Evolutionary conservation across 495 filamentous ascomycete species (phyloP).

Genomic region (Daldinia childiae): DNA sequence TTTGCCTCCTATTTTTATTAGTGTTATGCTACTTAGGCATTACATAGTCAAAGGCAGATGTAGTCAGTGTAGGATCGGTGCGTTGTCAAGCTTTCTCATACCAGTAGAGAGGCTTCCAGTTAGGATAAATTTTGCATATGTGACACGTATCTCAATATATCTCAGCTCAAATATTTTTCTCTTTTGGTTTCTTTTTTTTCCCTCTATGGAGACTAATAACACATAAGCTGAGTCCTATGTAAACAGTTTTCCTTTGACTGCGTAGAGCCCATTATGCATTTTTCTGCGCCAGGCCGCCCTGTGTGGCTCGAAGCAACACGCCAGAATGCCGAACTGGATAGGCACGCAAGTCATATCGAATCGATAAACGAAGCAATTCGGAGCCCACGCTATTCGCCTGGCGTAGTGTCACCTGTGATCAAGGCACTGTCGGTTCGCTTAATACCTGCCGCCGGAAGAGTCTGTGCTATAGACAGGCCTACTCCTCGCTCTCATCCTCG

Average conservation of each 20-base stretch:
- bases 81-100: conserved; percentile 4
- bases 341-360: conserved; percentile 15
- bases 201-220: conserved; percentile 36
- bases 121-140: conserved; percentile 4
- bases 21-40: neutral
- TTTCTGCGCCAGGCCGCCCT: conserved; percentile 5
- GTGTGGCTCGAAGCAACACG: conserved; percentile 10
- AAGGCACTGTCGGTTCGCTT: conserved; percentile 17
- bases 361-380: conserved; percentile 9
- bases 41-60: neutral
- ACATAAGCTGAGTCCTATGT: conserved; percentile 25
- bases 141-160: conserved; percentile 2
- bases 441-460: conserved; percentile 7
- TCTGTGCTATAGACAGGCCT: conserved; percentile 14
- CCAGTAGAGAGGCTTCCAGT: neutral
- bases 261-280: conserved; percentile 10
- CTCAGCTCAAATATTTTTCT: conserved; percentile 12
- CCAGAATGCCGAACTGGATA: conserved; percentile 14
- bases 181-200: conserved; percentile 22
- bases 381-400: neutral
- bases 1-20: conserved; percentile 1
- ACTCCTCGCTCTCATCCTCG: conserved; percentile 48
- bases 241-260: conserved; percentile 11
- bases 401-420: conserved; percentile 4
- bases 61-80: conserved; percentile 7